Base-by-base conservation (phyloP, 768 basidiomycete species). In the Cystobasidium onofrii region DNA sequence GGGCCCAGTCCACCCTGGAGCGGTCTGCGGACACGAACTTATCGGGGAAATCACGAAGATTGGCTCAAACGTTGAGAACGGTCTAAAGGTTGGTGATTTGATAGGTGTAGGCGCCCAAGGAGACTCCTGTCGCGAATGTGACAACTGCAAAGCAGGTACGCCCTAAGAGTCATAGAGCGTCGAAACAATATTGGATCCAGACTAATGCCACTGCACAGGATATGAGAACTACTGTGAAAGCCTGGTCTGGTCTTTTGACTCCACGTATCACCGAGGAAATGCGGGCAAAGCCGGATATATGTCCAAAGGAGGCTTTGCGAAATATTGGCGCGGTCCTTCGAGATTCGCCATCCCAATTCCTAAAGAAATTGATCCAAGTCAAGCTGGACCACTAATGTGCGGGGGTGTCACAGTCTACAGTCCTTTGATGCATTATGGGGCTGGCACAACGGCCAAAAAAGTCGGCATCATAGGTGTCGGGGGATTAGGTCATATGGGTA, bases 381-480 rank as follows among this genome's bases (percentile, higher is more conserved):
- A 4, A n/a, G 46, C 46, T 50, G 9, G 46, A 15, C 46, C 87
- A 7, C 85, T 88, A 85, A 79, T 88, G 57, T 88, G 87, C 77
- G 88, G 83, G 7, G 87, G 87, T 29, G 78, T 88, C 25, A 88
- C 87, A 7, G 85, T 86, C 10, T 87, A 82, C 81, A 87, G 87
- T 0, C 87, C 88, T 18, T 80, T 89, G 25, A 82, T 84, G 39
- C 86, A 86, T 0, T 85, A 86, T 0, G 87, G 87, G 29, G 86
- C 85, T 81, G 64, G 64, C 6, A 36, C 64, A 41, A 50, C 46
- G n/a, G 46, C 46, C 46, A 50, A 50, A n/a, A 84, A 83, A 72
- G 86, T 88, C 74, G 88, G 86, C 41, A 79, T 88, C 50, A 82
- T 88, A 75, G 87, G 87, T 46, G 84, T 88, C 27, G 87, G 87